These are phyloP conservation scores for Starmerella powellii DNA, from an alignment of 805 yeast genomes.

Conservation along the genomic window DNA sequence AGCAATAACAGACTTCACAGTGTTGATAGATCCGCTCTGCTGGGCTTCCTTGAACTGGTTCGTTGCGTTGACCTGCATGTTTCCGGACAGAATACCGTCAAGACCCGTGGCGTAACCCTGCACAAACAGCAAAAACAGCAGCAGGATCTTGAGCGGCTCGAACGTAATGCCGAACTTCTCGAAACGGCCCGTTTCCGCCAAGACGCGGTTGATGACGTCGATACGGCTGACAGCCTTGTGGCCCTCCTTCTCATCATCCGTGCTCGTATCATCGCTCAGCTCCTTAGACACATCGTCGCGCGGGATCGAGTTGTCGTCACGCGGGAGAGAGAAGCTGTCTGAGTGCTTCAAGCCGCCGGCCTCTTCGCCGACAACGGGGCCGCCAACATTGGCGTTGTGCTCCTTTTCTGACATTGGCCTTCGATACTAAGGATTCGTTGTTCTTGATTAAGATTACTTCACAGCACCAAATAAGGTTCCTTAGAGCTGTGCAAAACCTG, in stretches of 20 bases:
- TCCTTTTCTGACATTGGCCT: too few relatives aligned
- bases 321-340: too few relatives aligned
- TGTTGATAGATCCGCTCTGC: constrained; percentile 45
- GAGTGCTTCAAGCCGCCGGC: too few relatives aligned
- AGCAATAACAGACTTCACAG: constrained; percentile 42
- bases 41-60: constrained; percentile 44
- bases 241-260: background rate
- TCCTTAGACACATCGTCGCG: too few relatives aligned
- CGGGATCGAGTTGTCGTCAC: too few relatives aligned
- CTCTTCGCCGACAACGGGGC: too few relatives aligned
- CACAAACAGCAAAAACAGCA: constrained; percentile 40
- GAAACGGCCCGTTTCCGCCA: constrained; percentile 2
- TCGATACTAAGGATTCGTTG: too few relatives aligned
- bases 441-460: too few relatives aligned
- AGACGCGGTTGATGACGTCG: constrained; percentile 6
- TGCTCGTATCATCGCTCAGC: background rate
- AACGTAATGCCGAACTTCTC: constrained; percentile 1
- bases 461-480: too few relatives aligned
- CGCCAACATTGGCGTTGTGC: too few relatives aligned
- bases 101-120: constrained; percentile 50
- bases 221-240: constrained; percentile 9
- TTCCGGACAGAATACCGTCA: constrained; percentile 45
- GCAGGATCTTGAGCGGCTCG: constrained; percentile 15
- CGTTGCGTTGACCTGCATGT: constrained; percentile 47
- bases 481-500: too few relatives aligned